These are phyloP conservation scores for Candida glaebosa DNA, from an alignment of 805 yeast species.

Conservation along the genomic window DNA sequence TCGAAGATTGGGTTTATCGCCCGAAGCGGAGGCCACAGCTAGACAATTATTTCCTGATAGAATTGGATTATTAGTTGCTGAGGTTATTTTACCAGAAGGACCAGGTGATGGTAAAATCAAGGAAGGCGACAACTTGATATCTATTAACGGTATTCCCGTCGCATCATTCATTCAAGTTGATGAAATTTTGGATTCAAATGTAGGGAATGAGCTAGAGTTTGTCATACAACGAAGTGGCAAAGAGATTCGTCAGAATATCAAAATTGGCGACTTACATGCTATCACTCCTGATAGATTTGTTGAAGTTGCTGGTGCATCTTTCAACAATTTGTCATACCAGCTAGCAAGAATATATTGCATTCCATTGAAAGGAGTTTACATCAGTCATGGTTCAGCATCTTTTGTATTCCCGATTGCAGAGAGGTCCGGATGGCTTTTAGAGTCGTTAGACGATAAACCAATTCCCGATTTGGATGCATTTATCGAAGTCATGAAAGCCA, in stretches of 20 bases:
- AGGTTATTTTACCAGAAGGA: constrained; percentile 76
- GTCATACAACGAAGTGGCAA: constrained; percentile 74
- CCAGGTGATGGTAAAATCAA: constrained; percentile 71
- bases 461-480: constrained; percentile 75
- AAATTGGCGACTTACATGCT: constrained; percentile 71
- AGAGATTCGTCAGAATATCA: constrained; percentile 46
- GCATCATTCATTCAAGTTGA: constrained; percentile 78
- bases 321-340: constrained; percentile 84
- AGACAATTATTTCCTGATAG: constrained; percentile 67
- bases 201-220: constrained; percentile 56
- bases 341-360: constrained; percentile 81
- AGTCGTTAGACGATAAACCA: constrained; percentile 68
- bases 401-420: constrained; percentile 60
- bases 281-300: constrained; percentile 82
- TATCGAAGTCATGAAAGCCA: constrained; percentile 68
- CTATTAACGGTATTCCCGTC: constrained; percentile 63
- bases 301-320: constrained; percentile 81
- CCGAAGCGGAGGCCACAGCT: constrained; percentile 67
- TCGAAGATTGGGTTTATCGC: constrained; percentile 75
- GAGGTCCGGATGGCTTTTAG: constrained; percentile 75
- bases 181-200: constrained; percentile 68
- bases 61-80: constrained; percentile 82
- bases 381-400: constrained; percentile 74
- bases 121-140: constrained; percentile 83
- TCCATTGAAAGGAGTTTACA: constrained; percentile 81